Base-by-base conservation (phyloP, 257 asterid species). In the Marsdenia floribunda region DNA sequence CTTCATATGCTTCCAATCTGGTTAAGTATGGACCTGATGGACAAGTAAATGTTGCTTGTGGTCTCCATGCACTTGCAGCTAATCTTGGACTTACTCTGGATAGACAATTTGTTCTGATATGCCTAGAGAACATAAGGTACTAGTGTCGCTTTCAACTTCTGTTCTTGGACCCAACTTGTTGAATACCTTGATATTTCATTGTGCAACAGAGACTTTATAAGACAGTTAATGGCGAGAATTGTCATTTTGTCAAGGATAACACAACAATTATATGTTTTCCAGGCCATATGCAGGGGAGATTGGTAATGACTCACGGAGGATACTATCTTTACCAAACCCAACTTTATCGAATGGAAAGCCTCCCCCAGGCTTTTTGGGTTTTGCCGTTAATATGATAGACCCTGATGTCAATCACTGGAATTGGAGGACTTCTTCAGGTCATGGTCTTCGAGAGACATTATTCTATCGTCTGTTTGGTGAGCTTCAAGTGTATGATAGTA, bases 51-150 rank as follows among this genome's bases (percentile, higher is more conserved):
- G 18, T 29, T 24, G 52, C 63, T 35, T 49, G 22, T 75, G 79
- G 75, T 77, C 78, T 85, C 19, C 33, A 63, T 68, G 76, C 77
- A 66, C 33, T 81, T 14, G 90, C 91, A 2, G 21, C 73, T 58
- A 29, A 63, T 49, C 80, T 75, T 67, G 86, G 88, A 55, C 72
- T 47, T 60, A 72, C 85, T 44, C 49, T 78, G 4, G 68, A 71
- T 0, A 83, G 83, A 75, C 81, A 79, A 65, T 89, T 76, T 72
- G 71, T 42, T 57, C 80, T 82, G 14, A 59, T 87, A 42, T 86
- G 88, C 86, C 85, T 90, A 2, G 92, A 88, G 71, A 83, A 83
- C 71, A 78, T 83, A 49, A 88, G 97, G 97, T 90, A 81, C n/a
- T 63, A 6, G 50, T 35, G 6, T 0, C 22, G 7, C 44, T 47